Evolutionary conservation across 129 eudicot species (phyloP).

Genomic region (Centrapalus pauciflorus): DNA sequence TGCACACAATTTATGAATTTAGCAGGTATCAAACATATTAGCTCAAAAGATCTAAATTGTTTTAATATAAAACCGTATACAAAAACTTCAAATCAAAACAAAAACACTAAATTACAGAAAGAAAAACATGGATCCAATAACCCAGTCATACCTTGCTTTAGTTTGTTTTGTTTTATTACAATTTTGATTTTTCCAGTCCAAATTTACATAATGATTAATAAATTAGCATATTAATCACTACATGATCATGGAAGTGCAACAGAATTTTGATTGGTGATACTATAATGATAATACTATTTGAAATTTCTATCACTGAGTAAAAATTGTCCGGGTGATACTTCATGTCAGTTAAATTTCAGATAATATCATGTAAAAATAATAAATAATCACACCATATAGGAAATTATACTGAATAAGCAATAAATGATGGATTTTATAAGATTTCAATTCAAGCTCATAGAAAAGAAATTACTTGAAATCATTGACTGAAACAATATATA

Average conservation of each 20-base stretch:
- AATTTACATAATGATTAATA: background rate
- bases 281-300: too few relatives aligned
- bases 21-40: background rate
- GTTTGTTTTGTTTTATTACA: background rate
- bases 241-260: background rate
- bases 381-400: background rate
- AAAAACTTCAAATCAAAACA: too few relatives aligned
- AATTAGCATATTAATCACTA: background rate
- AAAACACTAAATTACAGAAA: too few relatives aligned
- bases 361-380: background rate
- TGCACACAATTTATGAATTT: slow-evolving; percentile 31
- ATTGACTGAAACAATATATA: background rate
- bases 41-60: too few relatives aligned
- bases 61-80: too few relatives aligned
- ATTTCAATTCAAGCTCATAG: background rate
- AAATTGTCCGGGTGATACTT: background rate
- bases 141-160: too few relatives aligned
- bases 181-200: background rate
- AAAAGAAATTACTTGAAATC: too few relatives aligned
- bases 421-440: background rate
- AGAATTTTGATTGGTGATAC: background rate
- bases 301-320: too few relatives aligned
- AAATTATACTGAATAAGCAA: slow-evolving; percentile 4
- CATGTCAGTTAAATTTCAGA: background rate
- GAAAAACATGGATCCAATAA: too few relatives aligned